Conservation (phyloP, 2,329 filamentous ascomycete genomes). For the Gaeumannomyces sp. region DNA sequence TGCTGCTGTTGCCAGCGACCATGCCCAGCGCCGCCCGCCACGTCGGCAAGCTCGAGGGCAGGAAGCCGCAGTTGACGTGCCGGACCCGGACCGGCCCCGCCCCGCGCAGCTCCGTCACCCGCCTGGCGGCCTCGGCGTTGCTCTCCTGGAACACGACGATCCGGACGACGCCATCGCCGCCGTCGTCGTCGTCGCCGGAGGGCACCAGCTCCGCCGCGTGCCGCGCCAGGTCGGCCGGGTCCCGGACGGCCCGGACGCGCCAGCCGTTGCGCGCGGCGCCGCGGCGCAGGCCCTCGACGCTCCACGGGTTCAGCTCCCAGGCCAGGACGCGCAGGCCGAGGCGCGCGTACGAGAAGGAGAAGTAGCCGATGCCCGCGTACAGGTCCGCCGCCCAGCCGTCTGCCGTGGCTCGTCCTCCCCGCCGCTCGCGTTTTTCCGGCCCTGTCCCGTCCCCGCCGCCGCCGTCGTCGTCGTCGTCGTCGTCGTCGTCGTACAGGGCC, state of each 20-base stretch:
- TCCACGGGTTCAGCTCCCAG: constrained; percentile 90
- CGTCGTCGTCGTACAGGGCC: constrained; percentile 19
- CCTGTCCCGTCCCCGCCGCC: too few species aligned
- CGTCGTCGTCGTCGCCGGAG: constrained; percentile 24
- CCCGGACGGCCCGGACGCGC: constrained; percentile 48
- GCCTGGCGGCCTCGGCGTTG: constrained; percentile 47
- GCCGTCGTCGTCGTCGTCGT: not conserved
- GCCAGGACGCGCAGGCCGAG: constrained; percentile 70
- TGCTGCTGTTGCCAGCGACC: constrained; percentile 16
- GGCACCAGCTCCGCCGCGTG: constrained; percentile 35
- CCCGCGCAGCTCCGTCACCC: constrained; percentile 31
- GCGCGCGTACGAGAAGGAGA: constrained; percentile 74
- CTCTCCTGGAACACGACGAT: constrained; percentile 66
- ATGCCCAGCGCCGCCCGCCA: constrained; percentile 49
- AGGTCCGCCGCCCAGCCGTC: constrained; percentile 63
- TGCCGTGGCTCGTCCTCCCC: too few species aligned
- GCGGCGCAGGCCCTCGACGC: constrained; percentile 71
- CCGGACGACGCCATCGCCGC: constrained; percentile 16
- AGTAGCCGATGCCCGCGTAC: constrained; percentile 92
- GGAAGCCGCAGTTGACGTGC: constrained; percentile 60
- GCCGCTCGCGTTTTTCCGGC: too few species aligned
- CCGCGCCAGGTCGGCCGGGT: constrained; percentile 30
- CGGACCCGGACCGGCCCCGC: constrained; percentile 32
- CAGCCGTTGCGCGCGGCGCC: constrained; percentile 68
- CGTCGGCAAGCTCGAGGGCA: constrained; percentile 49